A percentile compares a stretch with the other conserved stretches of the same genome.
These are phyloP conservation scores for Daldinia childiae DNA, from an alignment of 495 filamentous ascomycete species.

Conservation along the genomic window DNA sequence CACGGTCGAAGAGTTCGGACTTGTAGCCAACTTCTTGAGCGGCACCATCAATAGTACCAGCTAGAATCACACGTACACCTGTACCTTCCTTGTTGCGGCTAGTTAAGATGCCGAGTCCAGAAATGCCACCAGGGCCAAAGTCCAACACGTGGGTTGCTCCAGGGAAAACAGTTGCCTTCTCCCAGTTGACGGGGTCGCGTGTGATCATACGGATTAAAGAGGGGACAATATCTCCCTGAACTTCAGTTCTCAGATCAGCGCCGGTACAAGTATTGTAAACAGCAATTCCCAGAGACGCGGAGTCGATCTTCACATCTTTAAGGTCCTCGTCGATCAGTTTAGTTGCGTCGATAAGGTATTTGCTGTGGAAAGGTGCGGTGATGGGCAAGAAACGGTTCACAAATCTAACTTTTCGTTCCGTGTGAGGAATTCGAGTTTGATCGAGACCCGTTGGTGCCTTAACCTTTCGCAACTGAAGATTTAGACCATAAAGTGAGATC, in stretches of 20 bases:
- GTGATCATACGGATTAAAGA: slow-evolving; percentile 92
- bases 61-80: slow-evolving; percentile 93
- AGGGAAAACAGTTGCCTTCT: slow-evolving; percentile 88
- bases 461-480: slow-evolving; percentile 90
- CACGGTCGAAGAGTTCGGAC: slow-evolving; percentile 94
- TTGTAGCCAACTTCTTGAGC: slow-evolving; percentile 95
- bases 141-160: slow-evolving; percentile 92
- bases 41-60: slow-evolving; percentile 88
- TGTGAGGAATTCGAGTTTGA: slow-evolving; percentile 93
- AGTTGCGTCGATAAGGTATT: slow-evolving; percentile 82
- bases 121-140: slow-evolving; percentile 96
- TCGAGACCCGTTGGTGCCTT: slow-evolving; percentile 97
- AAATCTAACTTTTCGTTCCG: slow-evolving; percentile 93
- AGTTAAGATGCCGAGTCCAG: slow-evolving; percentile 93
- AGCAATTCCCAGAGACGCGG: slow-evolving; percentile 75
- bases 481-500: slow-evolving; percentile 93
- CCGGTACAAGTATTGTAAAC: slow-evolving; percentile 90
- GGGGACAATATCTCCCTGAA: slow-evolving; percentile 75
- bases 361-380: slow-evolving; percentile 97
- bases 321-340: slow-evolving; percentile 85
- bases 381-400: slow-evolving; percentile 97
- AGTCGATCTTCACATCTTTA: slow-evolving; percentile 77
- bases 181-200: slow-evolving; percentile 91
- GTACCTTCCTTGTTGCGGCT: slow-evolving; percentile 99
- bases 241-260: slow-evolving; percentile 73